A percentile compares a stretch with the other conserved stretches of the same genome.
Conservation (phyloP, 208 protist species). For the Leptomonas pyrrhocoris region DNA sequence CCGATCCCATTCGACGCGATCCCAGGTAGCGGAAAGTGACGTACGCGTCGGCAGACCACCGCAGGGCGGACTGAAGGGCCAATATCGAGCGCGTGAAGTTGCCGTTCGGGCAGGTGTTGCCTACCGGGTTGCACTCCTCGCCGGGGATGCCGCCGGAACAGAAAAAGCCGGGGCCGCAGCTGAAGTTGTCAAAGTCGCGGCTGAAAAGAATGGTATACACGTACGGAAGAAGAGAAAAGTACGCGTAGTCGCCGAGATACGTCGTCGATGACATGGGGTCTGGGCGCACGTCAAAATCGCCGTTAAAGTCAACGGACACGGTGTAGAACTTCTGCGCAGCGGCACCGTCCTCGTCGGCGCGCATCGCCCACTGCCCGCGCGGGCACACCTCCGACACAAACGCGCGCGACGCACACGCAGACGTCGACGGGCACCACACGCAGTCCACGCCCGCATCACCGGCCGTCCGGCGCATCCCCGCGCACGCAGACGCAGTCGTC, state of each 20-base stretch:
- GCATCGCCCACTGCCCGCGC: constrained; percentile 20
- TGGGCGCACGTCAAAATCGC: background rate
- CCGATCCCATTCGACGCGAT: background rate
- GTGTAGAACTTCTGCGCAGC: constrained; percentile 22
- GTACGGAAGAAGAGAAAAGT: background rate
- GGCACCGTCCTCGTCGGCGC: background rate
- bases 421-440: constrained; percentile 28
- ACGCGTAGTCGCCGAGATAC: background rate
- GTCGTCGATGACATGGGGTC: background rate
- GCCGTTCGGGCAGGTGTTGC: constrained; percentile 33
- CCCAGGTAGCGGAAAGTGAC: background rate
- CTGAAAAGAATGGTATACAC: background rate
- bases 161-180: constrained; percentile 5
- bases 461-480: background rate
- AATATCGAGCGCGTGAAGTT: constrained; percentile 36
- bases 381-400: constrained; percentile 24
- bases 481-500: constrained; percentile 4
- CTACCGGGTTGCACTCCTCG: background rate
- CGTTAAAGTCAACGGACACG: constrained; percentile 7
- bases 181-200: background rate
- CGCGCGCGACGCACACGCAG: constrained; percentile 10
- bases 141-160: background rate
- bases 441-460: constrained; percentile 8
- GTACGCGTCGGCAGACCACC: background rate
- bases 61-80: constrained; percentile 17